Base-by-base conservation (phyloP, 2,329 filamentous ascomycete species). In the Epichloe hybrida region DNA sequence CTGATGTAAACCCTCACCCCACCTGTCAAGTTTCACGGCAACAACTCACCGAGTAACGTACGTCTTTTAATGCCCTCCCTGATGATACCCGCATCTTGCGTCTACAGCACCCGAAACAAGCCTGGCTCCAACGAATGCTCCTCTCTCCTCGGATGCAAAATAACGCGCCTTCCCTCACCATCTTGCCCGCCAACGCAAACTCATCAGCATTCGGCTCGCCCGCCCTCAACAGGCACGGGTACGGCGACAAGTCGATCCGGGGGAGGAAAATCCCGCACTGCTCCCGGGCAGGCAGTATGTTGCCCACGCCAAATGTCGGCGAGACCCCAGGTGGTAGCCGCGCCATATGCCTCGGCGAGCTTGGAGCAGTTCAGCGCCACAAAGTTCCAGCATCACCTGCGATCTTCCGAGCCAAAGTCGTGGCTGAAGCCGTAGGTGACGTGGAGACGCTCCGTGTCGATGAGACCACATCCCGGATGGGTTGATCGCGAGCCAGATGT, bases 221-320 rank as follows among this genome's bases (percentile, higher is more conserved):
- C 17, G 17, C 61, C 59, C 12, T 58, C 53, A 3, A 54, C 23
- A 27, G 17, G 17, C 17, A 17, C 17, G 17, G 7, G 51, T 67
- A 72, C 0, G 67, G 66, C 0, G 69, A 70, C 15, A 81, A 57
- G 57, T 80, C 69, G 2, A 77, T 60, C 17, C 17, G 2, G 57
- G 81, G 81, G 80, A 2, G 57, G 81, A 81, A 56, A 80, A 79
- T 0, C 74, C 77, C 0, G 77, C 77, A 53, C 79, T 80, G n/a
- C 66, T 67, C 64, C 62, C 62, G 1, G 52, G 48, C n/a, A 69
- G 47, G 52, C 74, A 77, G 17, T n/a, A n/a, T n/a, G n/a, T n/a
- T n/a, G 4, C 63, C 56, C 4, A 80, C 69, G 2, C 68, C 66
- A 7, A 7, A 72, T 62, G 2, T 63, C 59, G 8, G 60, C 55